A percentile compares a stretch with the other conserved stretches of the same genome.
Conservation (phyloP, 2,329 filamentous ascomycete genomes). For the Phyllosticta citribraziliensis region DNA sequence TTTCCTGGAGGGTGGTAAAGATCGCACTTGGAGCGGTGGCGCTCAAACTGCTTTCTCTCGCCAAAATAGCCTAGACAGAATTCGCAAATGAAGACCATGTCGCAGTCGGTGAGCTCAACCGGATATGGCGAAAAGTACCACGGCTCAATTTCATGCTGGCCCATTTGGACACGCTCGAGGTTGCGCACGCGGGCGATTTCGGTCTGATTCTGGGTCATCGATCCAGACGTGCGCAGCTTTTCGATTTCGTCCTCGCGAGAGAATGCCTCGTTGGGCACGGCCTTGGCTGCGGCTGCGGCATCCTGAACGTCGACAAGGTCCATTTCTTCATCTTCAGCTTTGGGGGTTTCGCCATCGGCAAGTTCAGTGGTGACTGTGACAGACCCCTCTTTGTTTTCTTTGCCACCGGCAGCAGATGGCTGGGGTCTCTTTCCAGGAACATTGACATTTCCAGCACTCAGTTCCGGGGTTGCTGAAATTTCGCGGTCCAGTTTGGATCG, state of each 20-base stretch:
- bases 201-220: slow-evolving; percentile 97
- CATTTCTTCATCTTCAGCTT: slow-evolving; percentile 42
- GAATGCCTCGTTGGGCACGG: slow-evolving; percentile 45
- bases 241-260: slow-evolving; percentile 89
- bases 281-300: slow-evolving; percentile 43
- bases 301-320: slow-evolving; percentile 44
- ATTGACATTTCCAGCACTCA: slow-evolving; percentile 43
- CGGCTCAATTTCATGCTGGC: slow-evolving; percentile 80
- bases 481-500: slow-evolving; percentile 42
- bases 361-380: slow-evolving; percentile 38
- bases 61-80: slow-evolving; percentile 92
- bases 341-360: slow-evolving; percentile 37
- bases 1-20: slow-evolving; percentile 91
- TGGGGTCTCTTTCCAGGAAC: slow-evolving; percentile 36
- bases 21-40: slow-evolving; percentile 83
- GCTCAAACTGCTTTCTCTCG: slow-evolving; percentile 67
- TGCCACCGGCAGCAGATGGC: slow-evolving; percentile 48
- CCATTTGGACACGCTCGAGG: slow-evolving; percentile 89
- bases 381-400: slow-evolving; percentile 47
- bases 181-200: slow-evolving; percentile 95
- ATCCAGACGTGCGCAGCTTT: slow-evolving; percentile 85
- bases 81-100: slow-evolving; percentile 93
- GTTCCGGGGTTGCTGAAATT: slow-evolving; percentile 47
- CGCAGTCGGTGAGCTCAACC: slow-evolving; percentile 74
- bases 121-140: slow-evolving; percentile 99